phyloP scores from a whole-genome alignment of 106 monocot genomes.

The Xerophyta viscosa region DNA sequence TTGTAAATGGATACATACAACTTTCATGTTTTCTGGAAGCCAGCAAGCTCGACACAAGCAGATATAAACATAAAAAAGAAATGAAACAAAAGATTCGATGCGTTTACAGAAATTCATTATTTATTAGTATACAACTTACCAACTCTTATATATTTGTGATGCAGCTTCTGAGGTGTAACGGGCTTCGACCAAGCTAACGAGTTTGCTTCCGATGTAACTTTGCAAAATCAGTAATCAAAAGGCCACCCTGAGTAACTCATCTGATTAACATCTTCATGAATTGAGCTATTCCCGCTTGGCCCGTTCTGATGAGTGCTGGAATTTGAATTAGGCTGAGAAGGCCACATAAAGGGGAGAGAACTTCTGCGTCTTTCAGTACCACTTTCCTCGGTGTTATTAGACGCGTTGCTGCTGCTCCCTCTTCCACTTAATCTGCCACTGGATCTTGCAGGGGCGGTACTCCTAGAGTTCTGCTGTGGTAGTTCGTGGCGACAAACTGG shows the following conservation, averaged over 20 bases:
- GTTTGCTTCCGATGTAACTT: no score
- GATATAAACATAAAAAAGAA: no score
- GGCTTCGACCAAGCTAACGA: no score
- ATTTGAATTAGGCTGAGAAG: conserved; percentile 29
- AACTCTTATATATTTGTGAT: no score
- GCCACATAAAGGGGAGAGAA: conserved; percentile 36
- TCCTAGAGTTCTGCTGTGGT: conserved; percentile 25
- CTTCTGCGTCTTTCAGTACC: conserved; percentile 32
- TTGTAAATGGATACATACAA: no score
- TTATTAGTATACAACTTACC: no score
- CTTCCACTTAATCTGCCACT: conserved; percentile 5
- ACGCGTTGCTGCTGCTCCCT: conserved; percentile 1
- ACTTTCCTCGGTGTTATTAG: conserved; percentile 4
- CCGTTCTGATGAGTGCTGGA: conserved; percentile 8
- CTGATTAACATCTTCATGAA: conserved; percentile 18
- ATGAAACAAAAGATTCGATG: no score
- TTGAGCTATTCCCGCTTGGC: conserved; percentile 7
- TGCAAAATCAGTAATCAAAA: conserved; percentile 41
- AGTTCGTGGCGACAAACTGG: conserved; percentile 74
- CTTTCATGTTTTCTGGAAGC: no score
- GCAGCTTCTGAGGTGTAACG: no score
- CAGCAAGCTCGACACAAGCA: no score
- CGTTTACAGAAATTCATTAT: no score
- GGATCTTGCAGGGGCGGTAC: conserved; percentile 13
- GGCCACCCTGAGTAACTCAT: conserved; percentile 37